A percentile compares a stretch with the other conserved stretches of the same genome.
These are phyloP conservation scores for Aechmea fasciata DNA, from an alignment of 176 grass and related monocot species.

Conservation along the genomic window DNA sequence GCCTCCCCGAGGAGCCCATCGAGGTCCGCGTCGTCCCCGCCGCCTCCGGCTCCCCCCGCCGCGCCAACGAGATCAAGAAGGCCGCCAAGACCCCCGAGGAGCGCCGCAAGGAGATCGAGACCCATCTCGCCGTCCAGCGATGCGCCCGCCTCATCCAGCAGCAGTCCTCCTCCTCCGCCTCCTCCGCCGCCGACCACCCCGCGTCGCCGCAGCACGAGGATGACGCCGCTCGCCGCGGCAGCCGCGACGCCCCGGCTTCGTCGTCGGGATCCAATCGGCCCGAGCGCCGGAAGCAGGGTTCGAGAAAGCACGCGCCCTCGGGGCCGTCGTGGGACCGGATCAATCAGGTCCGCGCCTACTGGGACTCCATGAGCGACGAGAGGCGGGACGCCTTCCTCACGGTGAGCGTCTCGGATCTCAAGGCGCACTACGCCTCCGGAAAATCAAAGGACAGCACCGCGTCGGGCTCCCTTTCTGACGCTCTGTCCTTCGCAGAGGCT, in stretches of 20 bases:
- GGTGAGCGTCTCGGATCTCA: slow-evolving; percentile 47
- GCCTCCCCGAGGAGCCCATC: slow-evolving; percentile 41
- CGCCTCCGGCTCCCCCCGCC: slow-evolving; percentile 25
- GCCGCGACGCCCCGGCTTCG: slow-evolving; percentile 24
- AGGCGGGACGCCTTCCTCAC: slow-evolving; percentile 40
- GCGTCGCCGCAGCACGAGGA: slow-evolving; percentile 26
- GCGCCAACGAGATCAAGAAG: slow-evolving; percentile 87
- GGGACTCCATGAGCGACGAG: slow-evolving; percentile 38
- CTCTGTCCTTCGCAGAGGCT: slow-evolving; percentile 28
- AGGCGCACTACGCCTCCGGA: slow-evolving; percentile 29
- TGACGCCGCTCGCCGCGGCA: slow-evolving; percentile 41
- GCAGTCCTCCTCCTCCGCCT: slow-evolving; percentile 2
- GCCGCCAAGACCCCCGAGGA: slow-evolving; percentile 76
- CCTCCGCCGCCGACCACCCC: neutral
- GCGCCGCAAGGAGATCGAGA: slow-evolving; percentile 93
- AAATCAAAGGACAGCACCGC: slow-evolving; percentile 26
- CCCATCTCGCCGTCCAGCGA: slow-evolving; percentile 40
- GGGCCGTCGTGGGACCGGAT: slow-evolving; percentile 28
- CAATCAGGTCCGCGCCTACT: slow-evolving; percentile 66
- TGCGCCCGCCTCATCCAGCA: slow-evolving; percentile 52
- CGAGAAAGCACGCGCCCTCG: slow-evolving; percentile 28
- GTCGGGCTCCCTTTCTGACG: slow-evolving; percentile 37
- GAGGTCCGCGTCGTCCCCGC: slow-evolving; percentile 58
- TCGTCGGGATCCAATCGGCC: slow-evolving; percentile 25
- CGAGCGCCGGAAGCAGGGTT: slow-evolving; percentile 46